Evolutionary conservation across 768 basidiomycete species (phyloP).

Genomic region (Lactarius psammicola): DNA sequence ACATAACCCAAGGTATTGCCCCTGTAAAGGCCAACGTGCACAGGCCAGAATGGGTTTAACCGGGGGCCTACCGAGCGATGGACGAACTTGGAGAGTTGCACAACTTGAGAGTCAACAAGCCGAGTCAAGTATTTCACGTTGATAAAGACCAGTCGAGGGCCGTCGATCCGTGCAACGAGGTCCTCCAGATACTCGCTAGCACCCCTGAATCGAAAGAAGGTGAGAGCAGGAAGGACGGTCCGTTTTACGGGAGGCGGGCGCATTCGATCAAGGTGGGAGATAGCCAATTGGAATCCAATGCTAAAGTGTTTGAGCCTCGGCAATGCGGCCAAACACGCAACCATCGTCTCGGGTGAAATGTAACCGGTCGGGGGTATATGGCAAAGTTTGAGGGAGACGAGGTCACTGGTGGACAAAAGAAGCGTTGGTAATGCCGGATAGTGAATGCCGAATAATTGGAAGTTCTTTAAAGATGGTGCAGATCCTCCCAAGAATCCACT

Average conservation of each 20-base stretch:
- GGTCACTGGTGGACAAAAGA: not conserved
- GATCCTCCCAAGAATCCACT: not conserved
- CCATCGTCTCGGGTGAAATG: not conserved
- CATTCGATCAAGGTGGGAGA: not conserved
- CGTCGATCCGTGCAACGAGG: not conserved
- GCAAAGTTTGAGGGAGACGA: not conserved
- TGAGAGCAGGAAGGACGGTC: not conserved
- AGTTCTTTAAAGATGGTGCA: not conserved
- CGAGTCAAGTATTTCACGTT: not conserved
- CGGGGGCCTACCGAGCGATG: too few species aligned
- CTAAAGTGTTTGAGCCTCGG: not conserved
- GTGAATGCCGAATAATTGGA: not conserved
- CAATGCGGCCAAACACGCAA: not conserved
- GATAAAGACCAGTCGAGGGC: not conserved
- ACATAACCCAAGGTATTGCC: too few species aligned
- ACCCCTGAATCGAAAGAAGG: not conserved
- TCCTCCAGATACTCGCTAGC: constrained; percentile 7
- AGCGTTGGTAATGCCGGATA: not conserved
- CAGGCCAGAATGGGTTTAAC: too few species aligned
- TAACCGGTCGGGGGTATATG: not conserved
- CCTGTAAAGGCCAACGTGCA: too few species aligned
- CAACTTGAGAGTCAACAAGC: not conserved
- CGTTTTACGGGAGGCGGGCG: not conserved
- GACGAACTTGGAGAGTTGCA: too few species aligned
- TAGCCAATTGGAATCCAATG: not conserved